A percentile compares a stretch with the other conserved stretches of the same genome.
Conservation (phyloP, 2,329 filamentous ascomycete genomes). For the Chaetomium strumarium region DNA sequence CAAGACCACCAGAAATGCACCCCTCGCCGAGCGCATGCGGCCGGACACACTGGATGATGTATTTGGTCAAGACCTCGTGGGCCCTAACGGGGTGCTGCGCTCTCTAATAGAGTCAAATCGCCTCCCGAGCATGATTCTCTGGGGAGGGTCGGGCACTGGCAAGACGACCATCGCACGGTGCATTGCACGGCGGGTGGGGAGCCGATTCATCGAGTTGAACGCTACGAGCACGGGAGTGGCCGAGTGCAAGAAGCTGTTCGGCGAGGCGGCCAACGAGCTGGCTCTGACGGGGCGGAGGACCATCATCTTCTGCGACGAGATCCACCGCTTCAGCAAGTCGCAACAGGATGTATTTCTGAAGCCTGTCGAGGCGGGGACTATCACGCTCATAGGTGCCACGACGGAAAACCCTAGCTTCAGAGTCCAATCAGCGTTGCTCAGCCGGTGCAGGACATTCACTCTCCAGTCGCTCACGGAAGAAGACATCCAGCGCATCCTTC, state of each 20-base stretch:
- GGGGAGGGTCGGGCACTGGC: constrained; percentile 75
- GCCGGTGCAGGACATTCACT: constrained; percentile 86
- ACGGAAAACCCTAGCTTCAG: constrained; percentile 97
- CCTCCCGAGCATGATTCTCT: constrained; percentile 92
- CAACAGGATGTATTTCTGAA: constrained; percentile 95
- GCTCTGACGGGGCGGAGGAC: constrained; percentile 80
- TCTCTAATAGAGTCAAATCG: constrained; percentile 79
- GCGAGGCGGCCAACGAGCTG: constrained; percentile 74
- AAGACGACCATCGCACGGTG: constrained; percentile 91
- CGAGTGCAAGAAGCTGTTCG: constrained; percentile 89
- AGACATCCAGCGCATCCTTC: constrained; percentile 67
- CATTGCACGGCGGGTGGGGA: constrained; percentile 74
- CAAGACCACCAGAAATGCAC: constrained; percentile 67
- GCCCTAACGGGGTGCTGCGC: constrained; percentile 73
- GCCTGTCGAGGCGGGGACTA: constrained; percentile 82
- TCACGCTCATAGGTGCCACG: constrained; percentile 90
- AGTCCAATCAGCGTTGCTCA: constrained; percentile 79
- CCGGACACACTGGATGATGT: constrained; percentile 79
- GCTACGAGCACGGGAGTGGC: constrained; percentile 81
- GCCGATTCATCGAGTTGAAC: constrained; percentile 92
- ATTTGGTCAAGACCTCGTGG: constrained; percentile 86
- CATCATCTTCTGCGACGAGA: constrained; percentile 96
- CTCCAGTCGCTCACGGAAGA: constrained; percentile 67
- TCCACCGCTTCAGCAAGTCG: constrained; percentile 82
- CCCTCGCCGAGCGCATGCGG: constrained; percentile 90